Conservation (phyloP, 78 protist species). For the Guillardia theta region DNA sequence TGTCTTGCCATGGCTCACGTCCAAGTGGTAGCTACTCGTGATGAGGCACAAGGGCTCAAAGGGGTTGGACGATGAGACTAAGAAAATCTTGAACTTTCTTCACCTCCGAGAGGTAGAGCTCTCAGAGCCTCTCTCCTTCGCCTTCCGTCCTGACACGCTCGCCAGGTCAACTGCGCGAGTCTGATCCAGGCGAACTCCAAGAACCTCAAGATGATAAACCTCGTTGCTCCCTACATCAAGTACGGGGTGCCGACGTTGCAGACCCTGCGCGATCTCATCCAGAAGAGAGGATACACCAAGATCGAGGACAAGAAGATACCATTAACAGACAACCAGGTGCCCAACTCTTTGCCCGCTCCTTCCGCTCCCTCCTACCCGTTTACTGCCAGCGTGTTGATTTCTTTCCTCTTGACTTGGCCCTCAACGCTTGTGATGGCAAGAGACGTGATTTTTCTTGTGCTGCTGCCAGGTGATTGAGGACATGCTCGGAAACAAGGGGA, state of each 20-base stretch:
- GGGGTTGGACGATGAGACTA: conserved; percentile 88
- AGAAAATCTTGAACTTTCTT: conserved; percentile 94
- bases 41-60: conserved; percentile 93
- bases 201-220: conserved; percentile 92
- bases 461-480: conserved; percentile 68
- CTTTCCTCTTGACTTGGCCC: background rate
- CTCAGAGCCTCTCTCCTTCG: too few relatives aligned
- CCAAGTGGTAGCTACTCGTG: too few relatives aligned
- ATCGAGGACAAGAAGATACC: conserved; percentile 79
- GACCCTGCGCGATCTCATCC: conserved; percentile 92
- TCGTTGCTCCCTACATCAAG: conserved; percentile 95
- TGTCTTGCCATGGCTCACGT: too few relatives aligned
- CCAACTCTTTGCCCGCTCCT: background rate
- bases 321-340: conserved; percentile 82
- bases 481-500: conserved; percentile 79
- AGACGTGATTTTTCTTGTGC: background rate
- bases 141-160: too few relatives aligned
- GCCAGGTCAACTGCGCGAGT: conserved; percentile 92
- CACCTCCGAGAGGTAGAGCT: conserved; percentile 97
- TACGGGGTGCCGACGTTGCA: conserved; percentile 96
- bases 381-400: background rate
- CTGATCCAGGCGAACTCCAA: conserved; percentile 97
- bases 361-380: background rate
- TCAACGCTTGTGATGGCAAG: background rate
- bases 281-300: conserved; percentile 96